These are phyloP conservation scores for Beauveria australis DNA, from an alignment of 2,329 filamentous ascomycete genomes.

Conservation along the genomic window DNA sequence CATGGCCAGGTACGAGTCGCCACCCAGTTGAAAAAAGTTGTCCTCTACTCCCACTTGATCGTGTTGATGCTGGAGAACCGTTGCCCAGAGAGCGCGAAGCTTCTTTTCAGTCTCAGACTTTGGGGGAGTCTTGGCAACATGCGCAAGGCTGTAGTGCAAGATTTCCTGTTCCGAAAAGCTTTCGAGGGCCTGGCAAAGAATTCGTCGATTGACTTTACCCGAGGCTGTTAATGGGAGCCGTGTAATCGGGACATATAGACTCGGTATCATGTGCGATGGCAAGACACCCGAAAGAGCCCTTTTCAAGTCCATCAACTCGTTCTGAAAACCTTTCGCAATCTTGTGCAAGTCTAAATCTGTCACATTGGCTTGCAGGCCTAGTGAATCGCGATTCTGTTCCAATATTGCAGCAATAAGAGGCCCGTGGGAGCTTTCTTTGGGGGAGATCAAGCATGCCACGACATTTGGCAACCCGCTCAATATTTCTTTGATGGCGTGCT, in stretches of 20 bases:
- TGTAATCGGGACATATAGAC: slow-evolving; percentile 10
- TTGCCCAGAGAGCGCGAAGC: slow-evolving; percentile 4
- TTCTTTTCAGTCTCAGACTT: slow-evolving; percentile 5
- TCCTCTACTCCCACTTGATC: slow-evolving; percentile 3
- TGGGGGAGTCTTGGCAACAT: not conserved
- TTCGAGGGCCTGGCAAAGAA: not conserved
- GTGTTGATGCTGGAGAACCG: not conserved
- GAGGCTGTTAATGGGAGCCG: slow-evolving; percentile 13
- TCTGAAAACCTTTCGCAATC: not conserved
- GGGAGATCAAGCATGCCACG: not conserved
- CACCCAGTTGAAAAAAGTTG: not conserved
- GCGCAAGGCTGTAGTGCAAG: not conserved
- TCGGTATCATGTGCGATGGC: slow-evolving; percentile 14
- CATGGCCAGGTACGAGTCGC: slow-evolving; percentile 7
- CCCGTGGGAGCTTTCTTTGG: not conserved
- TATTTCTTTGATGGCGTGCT: slow-evolving; percentile 7
- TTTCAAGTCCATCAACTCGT: slow-evolving; percentile 1
- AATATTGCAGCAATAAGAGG: not conserved
- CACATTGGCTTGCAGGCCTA: not conserved
- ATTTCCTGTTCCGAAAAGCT: not conserved
- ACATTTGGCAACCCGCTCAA: not conserved
- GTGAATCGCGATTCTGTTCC: not conserved
- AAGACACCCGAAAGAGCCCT: slow-evolving; percentile 2
- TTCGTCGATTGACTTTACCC: slow-evolving; percentile 11
- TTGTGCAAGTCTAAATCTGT: not conserved